A percentile compares a stretch with the other conserved stretches of the same genome.
Conservation (phyloP, 768 basidiomycete genomes). For the Boletales sp. region DNA sequence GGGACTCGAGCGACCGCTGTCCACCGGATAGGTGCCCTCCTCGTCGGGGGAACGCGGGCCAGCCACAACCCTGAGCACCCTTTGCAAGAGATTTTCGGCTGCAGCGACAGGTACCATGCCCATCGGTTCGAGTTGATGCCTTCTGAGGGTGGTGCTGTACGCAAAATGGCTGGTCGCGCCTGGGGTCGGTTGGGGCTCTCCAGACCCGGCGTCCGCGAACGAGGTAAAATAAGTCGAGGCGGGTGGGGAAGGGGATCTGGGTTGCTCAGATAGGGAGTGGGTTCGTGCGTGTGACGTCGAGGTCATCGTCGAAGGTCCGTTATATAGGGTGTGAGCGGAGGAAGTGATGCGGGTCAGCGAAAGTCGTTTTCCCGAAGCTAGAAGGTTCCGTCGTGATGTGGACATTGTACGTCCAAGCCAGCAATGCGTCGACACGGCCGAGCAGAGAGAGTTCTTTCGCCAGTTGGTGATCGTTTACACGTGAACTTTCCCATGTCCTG, state of each 20-base stretch:
- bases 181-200: slow-evolving; percentile 54
- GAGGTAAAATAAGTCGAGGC: slow-evolving; percentile 78
- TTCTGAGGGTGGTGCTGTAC: slow-evolving; percentile 74
- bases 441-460: too few species aligned
- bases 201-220: slow-evolving; percentile 44
- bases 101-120: slow-evolving; percentile 34
- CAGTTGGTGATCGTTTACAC: too few species aligned
- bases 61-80: slow-evolving; percentile 31
- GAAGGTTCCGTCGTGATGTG: slow-evolving; percentile 23
- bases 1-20: slow-evolving; percentile 16
- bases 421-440: neutral
- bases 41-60: slow-evolving; percentile 20
- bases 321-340: slow-evolving; percentile 1
- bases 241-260: slow-evolving; percentile 57
- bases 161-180: slow-evolving; percentile 75
- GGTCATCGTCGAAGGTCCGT: slow-evolving; percentile 10
- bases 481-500: too few species aligned
- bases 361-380: slow-evolving; percentile 17
- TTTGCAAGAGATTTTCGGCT: slow-evolving; percentile 51
- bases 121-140: slow-evolving; percentile 52
- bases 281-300: slow-evolving; percentile 24
- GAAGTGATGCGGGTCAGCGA: slow-evolving; percentile 8
- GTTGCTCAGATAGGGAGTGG: slow-evolving; percentile 15
- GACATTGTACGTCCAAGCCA: slow-evolving; percentile 19
- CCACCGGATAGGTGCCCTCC: slow-evolving; percentile 40